Evolutionary conservation across 768 basidiomycete species (phyloP).

Genomic region (Leccinum subgranulosum): DNA sequence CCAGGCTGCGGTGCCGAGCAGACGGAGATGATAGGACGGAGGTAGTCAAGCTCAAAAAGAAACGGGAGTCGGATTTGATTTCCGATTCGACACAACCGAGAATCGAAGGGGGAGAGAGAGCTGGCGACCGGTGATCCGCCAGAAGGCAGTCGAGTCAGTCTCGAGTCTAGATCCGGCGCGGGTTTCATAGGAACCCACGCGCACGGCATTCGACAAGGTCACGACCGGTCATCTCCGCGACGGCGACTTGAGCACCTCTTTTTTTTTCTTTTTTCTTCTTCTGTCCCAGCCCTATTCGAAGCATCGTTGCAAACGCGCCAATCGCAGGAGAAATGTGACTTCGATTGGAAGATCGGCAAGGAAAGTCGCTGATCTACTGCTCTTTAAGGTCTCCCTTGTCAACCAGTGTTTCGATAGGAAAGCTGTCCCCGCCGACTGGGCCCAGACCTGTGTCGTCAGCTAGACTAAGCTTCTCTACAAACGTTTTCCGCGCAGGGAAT

Average conservation of each 20-base stretch:
- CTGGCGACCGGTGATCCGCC: conserved; percentile 5
- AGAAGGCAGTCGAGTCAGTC: conserved; percentile 8
- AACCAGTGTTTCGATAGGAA: background rate
- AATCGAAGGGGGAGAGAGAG: background rate
- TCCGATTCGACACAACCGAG: conserved; percentile 6
- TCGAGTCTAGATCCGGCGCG: conserved; percentile 4
- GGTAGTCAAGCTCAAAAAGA: background rate
- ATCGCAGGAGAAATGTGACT: background rate
- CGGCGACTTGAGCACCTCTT: conserved; percentile 7
- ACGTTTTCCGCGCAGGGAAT: conserved; percentile 27
- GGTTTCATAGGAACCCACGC: background rate
- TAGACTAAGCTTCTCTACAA: conserved; percentile 23
- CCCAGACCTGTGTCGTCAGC: conserved; percentile 12
- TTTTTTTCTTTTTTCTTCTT: background rate
- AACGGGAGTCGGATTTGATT: conserved; percentile 3
- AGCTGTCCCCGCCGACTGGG: background rate
- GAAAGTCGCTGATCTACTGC: conserved; percentile 5
- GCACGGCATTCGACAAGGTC: background rate
- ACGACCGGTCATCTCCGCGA: conserved; percentile 11
- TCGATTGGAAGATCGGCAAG: conserved; percentile 7
- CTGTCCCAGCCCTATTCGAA: background rate
- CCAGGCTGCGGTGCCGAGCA: background rate
- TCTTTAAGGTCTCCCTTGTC: background rate
- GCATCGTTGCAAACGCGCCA: background rate
- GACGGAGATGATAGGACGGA: background rate